Conservation (phyloP, 1,139 yeast species). For the Yamadazyma dendronema region DNA sequence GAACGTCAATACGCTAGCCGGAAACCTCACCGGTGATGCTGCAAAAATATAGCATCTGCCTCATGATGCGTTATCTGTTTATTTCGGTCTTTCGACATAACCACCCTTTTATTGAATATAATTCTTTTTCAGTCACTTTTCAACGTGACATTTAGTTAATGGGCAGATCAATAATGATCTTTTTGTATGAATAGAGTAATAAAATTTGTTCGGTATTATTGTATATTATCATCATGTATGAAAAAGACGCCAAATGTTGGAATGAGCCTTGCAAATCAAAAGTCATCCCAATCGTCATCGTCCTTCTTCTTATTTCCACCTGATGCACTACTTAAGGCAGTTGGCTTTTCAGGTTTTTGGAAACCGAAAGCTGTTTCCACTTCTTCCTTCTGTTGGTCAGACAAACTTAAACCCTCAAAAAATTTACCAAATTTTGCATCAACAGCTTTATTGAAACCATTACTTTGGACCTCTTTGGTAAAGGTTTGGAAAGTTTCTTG, state of each 20-base stretch:
- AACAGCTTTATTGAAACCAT: slow-evolving; percentile 35
- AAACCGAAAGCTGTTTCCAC: slow-evolving; percentile 73
- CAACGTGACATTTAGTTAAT: neutral
- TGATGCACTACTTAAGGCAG: slow-evolving; percentile 54
- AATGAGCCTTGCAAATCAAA: too few relatives aligned
- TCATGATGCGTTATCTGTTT: neutral
- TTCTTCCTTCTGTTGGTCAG: slow-evolving; percentile 22
- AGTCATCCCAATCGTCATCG: slow-evolving; percentile 48
- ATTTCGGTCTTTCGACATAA: neutral
- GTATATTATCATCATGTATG: neutral
- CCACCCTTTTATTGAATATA: neutral
- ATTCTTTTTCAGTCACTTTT: neutral
- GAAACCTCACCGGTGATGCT: slow-evolving; percentile 5
- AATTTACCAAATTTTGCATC: slow-evolving; percentile 54
- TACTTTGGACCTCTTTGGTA: slow-evolving; percentile 46
- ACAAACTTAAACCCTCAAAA: slow-evolving; percentile 40
- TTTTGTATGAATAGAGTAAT: neutral
- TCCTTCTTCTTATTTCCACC: slow-evolving; percentile 32
- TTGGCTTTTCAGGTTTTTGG: slow-evolving; percentile 56
- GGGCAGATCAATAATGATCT: neutral
- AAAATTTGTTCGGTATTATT: neutral
- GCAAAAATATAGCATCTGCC: slow-evolving; percentile 3
- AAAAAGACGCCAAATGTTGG: neutral
- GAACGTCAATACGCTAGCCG: slow-evolving; percentile 6
- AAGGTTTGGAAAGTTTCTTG: slow-evolving; percentile 63